Conservation (phyloP, 345 rosid species). For the Eucalyptus tenuipes region DNA sequence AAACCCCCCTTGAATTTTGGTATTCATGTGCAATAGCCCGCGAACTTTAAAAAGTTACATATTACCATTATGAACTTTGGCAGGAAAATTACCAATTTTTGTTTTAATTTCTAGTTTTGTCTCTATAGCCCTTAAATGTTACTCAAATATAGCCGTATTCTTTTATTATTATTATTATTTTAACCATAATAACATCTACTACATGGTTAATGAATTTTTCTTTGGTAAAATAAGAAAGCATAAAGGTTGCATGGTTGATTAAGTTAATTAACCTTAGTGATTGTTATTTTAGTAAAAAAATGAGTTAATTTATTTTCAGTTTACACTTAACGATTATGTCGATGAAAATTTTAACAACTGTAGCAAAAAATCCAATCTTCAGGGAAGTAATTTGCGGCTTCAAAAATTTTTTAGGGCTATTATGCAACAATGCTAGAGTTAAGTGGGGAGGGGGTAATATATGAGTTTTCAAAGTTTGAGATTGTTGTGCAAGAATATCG, state of each 20-base stretch:
- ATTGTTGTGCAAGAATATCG: background rate
- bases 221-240: background rate
- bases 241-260: background rate
- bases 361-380: background rate
- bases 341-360: background rate
- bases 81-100: too few species aligned
- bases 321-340: background rate
- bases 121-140: background rate
- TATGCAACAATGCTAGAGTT: background rate
- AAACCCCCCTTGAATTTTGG: background rate
- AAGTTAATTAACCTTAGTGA: rapidly evolving
- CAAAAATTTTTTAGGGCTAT: background rate
- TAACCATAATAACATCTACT: background rate
- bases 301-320: too few species aligned
- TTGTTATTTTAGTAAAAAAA: background rate
- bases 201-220: background rate
- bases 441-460: background rate
- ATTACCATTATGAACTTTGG: too few species aligned
- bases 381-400: background rate
- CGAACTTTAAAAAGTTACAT: too few species aligned
- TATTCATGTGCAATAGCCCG: background rate
- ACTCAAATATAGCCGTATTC: background rate
- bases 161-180: too few species aligned
- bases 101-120: background rate
- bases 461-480: background rate